Evolutionary conservation across 129 eudicot genomes (phyloP), one percentile per base, ranked within the genome.

Genomic region (Flaveria linearis): DNA sequence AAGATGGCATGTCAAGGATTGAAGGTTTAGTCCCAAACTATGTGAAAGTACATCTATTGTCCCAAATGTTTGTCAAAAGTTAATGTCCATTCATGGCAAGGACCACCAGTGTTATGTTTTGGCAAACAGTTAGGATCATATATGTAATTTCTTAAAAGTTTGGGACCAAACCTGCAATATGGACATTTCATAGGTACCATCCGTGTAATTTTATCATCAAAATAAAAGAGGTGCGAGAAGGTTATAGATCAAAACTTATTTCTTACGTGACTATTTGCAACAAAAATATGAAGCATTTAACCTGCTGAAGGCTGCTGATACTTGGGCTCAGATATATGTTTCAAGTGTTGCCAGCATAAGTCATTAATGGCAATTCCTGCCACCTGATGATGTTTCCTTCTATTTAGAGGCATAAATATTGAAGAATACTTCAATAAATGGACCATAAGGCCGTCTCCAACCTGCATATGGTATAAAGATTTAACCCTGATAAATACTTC

Each of bases 361-460:
- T 81, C 73, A 55, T 73, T 82, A 74, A 88, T 82, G 55, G 89
- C 84, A 76, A 70, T 76, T 53, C 98, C 98, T 46, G 95, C 58
- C 36, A 88, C 96, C 77, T 93, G 97, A 68, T 84, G 87, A 69
- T 85, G 80, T 65, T 77, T 86, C 71, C 76, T 84, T 55, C 49
- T 73, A 71, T 85, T 84, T 57, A 93, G 83, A 16, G 92, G 91
- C 80, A 93, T 36, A 82, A 90, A 93, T 78, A 93, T 76, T 68
- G 85, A 90, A 43, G 85, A 80, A 64, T 84, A 39, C 70, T 45
- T 84, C 61, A 93, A 78, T 66, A 93, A 69, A 85, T 93, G 79
- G 22, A 76, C 53, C 96, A 93, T 90, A 43, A 90, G 76, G 69
- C 72, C 82, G 81, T 93, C 98, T 71, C 98, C 98, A 26, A 90